These are phyloP conservation scores for Danielia oregonensis DNA, from an alignment of 805 yeast genomes.

Conservation along the genomic window DNA sequence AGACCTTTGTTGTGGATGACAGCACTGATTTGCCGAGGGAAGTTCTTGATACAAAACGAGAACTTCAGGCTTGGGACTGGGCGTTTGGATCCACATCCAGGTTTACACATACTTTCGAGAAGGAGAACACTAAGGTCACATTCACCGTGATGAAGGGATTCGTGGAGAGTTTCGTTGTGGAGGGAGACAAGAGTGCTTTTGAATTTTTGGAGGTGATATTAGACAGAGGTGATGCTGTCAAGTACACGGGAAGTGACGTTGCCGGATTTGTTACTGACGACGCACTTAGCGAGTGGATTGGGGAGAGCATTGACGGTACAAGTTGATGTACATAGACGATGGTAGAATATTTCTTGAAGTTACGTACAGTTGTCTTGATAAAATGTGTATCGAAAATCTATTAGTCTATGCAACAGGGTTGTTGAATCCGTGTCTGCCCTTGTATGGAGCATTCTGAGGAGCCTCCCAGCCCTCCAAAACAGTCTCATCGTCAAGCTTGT, in stretches of 20 bases:
- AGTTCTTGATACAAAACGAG: slow-evolving; percentile 34
- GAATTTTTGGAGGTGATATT: slow-evolving; percentile 29
- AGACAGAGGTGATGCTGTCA: slow-evolving; percentile 21
- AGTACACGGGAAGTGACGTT: slow-evolving; percentile 40
- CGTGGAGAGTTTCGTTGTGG: slow-evolving; percentile 20
- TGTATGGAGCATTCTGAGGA: slow-evolving; percentile 49
- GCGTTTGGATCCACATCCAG: slow-evolving; percentile 71
- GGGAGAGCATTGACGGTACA: slow-evolving; percentile 44
- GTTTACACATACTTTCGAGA: slow-evolving; percentile 51
- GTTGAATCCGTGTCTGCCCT: slow-evolving; percentile 55
- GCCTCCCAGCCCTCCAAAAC: slow-evolving; percentile 48
- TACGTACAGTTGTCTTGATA: too few relatives aligned
- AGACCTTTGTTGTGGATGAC: slow-evolving; percentile 20
- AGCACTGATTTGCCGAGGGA: slow-evolving; percentile 33
- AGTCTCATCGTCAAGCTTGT: slow-evolving; percentile 44
- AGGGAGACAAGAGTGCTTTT: slow-evolving; percentile 23
- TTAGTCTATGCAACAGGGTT: slow-evolving; percentile 5
- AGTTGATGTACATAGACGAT: slow-evolving; percentile 9
- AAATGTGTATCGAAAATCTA: too few relatives aligned
- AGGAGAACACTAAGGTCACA: slow-evolving; percentile 27
- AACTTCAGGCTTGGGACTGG: slow-evolving; percentile 67
- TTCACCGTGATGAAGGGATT: slow-evolving; percentile 44
- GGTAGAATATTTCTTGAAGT: too few relatives aligned
- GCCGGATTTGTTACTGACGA: slow-evolving; percentile 46
- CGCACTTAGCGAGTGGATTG: slow-evolving; percentile 42